phyloP scores from a whole-genome alignment of 768 basidiomycete species.

The Macrocybe gigantea region DNA sequence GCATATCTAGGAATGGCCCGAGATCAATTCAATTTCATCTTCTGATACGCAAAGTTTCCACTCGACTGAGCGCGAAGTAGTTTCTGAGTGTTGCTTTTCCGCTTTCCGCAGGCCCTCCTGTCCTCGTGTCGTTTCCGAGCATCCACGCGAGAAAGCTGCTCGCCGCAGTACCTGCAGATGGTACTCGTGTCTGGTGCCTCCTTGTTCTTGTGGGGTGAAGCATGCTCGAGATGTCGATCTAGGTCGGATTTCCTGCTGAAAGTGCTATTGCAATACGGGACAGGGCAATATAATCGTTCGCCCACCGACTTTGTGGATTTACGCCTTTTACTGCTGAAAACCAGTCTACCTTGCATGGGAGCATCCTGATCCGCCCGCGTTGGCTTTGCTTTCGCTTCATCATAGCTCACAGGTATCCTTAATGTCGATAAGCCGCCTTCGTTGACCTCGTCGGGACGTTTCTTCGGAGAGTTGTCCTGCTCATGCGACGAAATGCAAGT shows the following conservation, averaged over 20 bases:
- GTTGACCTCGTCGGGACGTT: not conserved
- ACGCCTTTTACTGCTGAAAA: not conserved
- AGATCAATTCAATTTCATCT: not conserved
- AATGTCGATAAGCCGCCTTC: not conserved
- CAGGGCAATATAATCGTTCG: constrained; percentile 11
- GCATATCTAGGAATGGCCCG: not conserved
- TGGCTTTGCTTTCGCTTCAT: not conserved
- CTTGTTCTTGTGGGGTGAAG: constrained; percentile 14
- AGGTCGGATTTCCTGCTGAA: constrained; percentile 20
- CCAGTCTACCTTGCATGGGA: not conserved
- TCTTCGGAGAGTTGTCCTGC: too few relatives aligned
- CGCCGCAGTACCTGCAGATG: constrained; percentile 14
- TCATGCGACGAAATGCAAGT: too few relatives aligned
- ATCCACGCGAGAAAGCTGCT: constrained; percentile 20
- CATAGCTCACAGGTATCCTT: not conserved
- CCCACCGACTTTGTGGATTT: not conserved
- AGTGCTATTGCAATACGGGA: constrained; percentile 16
- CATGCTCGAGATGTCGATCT: constrained; percentile 15
- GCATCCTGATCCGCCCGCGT: not conserved
- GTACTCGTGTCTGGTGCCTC: constrained; percentile 7
- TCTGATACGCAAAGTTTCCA: not conserved
- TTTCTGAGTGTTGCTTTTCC: constrained; percentile 3
- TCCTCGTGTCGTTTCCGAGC: constrained; percentile 19
- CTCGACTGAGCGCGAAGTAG: not conserved
- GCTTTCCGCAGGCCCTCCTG: constrained; percentile 19